phyloP scores from a whole-genome alignment of 78 protist genomes.

The Speleostelium caveatum region DNA sequence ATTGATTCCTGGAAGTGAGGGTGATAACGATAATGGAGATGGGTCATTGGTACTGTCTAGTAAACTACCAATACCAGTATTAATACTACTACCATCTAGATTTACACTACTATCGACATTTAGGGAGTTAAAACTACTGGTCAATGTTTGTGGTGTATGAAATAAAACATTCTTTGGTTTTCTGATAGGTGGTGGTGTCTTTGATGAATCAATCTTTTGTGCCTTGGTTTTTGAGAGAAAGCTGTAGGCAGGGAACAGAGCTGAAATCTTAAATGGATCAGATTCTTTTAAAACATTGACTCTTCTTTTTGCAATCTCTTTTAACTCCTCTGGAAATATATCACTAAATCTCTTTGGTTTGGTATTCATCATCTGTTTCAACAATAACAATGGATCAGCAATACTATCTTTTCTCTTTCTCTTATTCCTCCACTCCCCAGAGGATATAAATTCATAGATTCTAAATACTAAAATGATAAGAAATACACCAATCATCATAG shows the following conservation, averaged over 20 bases:
- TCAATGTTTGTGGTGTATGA: slow-evolving; percentile 39
- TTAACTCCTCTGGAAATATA: slow-evolving; percentile 63
- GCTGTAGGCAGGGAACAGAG: slow-evolving; percentile 16
- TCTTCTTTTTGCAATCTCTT: slow-evolving; percentile 59
- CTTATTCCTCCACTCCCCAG: slow-evolving; percentile 14
- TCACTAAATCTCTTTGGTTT: slow-evolving; percentile 65
- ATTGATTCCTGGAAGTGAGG: background rate
- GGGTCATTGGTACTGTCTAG: slow-evolving; percentile 20
- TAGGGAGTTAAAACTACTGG: background rate
- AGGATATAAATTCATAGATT: slow-evolving; percentile 38
- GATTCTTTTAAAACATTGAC: slow-evolving; percentile 49
- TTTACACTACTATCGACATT: background rate
- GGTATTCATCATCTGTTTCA: slow-evolving; percentile 73
- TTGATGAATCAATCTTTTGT: background rate
- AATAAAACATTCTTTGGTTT: slow-evolving; percentile 13
- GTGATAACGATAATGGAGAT: slow-evolving; percentile 43
- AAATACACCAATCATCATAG: slow-evolving; percentile 76
- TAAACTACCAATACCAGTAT: no score
- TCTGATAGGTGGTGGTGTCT: slow-evolving; percentile 22
- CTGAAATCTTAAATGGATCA: slow-evolving; percentile 53
- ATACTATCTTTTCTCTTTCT: slow-evolving; percentile 52
- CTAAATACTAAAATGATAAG: slow-evolving; percentile 42
- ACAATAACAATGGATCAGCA: slow-evolving; percentile 39
- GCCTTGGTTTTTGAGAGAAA: background rate
- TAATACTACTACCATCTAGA: background rate